Base-by-base conservation (phyloP, 1,284 basidiomycete species). In the Serendipita sp. region DNA sequence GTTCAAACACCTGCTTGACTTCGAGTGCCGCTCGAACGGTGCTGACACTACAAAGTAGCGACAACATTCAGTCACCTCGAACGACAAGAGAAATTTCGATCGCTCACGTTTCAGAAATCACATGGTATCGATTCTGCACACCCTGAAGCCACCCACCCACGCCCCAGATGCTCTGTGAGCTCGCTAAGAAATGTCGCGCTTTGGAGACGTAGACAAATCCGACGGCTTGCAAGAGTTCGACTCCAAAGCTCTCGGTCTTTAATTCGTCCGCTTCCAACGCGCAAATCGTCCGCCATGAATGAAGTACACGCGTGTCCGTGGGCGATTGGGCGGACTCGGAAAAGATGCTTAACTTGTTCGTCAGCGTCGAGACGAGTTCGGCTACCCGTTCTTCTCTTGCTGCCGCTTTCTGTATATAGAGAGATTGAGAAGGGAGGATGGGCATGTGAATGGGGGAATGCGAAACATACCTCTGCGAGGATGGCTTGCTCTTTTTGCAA, bases 61-160 rank as follows among this genome's bases (percentile, higher is more conserved):
- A 29, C 34, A 4, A 42, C 41, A 26, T 34, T 60, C n/a, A 65
- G 49, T 29, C 22, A 34, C 17, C 58, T 3, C 50, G 49, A 66
- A 63, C 30, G 50, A 3, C 61, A 49, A 43, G 8, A 43, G n/a
- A n/a, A 10, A 29, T 8, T 17, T 50, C 35, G 42, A 22, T 41
- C 10, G 79, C 88, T 69, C 67, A 92, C 89, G 91, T 94, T 75
- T 93, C 92, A 69, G 88, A 88, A 72, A 94, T 91, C 6, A 93
- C 87, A 70, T 93, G 91, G 66, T 93, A 94, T 74, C 92, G 94
- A 53, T 88, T 91, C 73, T 93, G 91, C 1, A 94, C 91, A 62
- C 93, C 93, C 72, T 96, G 93, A 66, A 94, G 75, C 93, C 93
- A 97, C 1, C 93, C 89, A 41, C 88, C 88, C 10, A 92, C 84